phyloP scores from a whole-genome alignment of 306 rosid genomes.

The Trifolium dubium region DNA sequence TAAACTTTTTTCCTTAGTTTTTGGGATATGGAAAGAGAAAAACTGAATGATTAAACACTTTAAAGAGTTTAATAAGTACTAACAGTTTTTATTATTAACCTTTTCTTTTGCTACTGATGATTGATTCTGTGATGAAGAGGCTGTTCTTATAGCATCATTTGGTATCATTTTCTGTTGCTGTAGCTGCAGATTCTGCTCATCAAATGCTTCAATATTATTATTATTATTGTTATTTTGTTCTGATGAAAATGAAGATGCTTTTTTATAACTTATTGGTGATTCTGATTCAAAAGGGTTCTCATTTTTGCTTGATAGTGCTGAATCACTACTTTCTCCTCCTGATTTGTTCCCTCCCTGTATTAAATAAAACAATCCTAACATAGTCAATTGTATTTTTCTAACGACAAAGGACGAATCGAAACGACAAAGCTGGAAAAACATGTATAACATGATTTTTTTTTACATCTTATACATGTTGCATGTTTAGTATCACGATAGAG shows the following conservation, averaged over 20 bases:
- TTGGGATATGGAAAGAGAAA: constrained; percentile 51
- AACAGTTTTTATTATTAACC: constrained; percentile 46
- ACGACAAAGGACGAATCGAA: too few relatives aligned
- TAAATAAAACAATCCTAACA: neutral
- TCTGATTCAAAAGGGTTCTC: constrained; percentile 70
- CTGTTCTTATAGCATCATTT: constrained; percentile 53
- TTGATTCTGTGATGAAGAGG: constrained; percentile 59
- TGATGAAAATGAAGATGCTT: constrained; percentile 51
- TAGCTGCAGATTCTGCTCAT: constrained; percentile 21
- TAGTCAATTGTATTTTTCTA: neutral
- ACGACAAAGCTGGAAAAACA: neutral
- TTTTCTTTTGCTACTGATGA: constrained; percentile 68
- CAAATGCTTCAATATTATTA: constrained; percentile 14
- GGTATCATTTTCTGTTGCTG: constrained; percentile 52
- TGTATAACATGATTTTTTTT: too few relatives aligned
- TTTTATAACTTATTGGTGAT: constrained; percentile 72
- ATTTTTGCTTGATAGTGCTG: constrained; percentile 70
- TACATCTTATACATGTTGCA: too few relatives aligned
- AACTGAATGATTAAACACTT: constrained; percentile 40
- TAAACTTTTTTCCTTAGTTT: constrained; percentile 58
- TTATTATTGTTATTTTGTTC: constrained; percentile 43
- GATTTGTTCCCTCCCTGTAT: constrained; percentile 69
- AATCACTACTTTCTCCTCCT: constrained; percentile 84
- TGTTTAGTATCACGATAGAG: too few relatives aligned
- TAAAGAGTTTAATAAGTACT: neutral